A percentile compares a stretch with the other conserved stretches of the same genome.
Evolutionary conservation across 192 early-diverging fungal genomes (phyloP).

Genomic region (Podochytrium sp.): DNA sequence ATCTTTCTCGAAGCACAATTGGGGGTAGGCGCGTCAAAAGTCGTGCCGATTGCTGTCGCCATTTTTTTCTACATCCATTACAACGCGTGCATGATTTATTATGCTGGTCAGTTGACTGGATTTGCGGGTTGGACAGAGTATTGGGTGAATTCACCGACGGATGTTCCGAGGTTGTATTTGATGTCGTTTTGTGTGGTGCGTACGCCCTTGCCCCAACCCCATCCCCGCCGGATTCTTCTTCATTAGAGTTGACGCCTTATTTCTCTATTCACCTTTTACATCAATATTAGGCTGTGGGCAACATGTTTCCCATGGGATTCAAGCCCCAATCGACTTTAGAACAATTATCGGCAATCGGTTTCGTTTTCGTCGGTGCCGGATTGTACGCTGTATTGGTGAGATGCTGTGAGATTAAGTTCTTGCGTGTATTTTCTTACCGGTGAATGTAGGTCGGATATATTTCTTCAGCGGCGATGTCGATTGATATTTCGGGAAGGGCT

Average conservation of each 20-base stretch:
- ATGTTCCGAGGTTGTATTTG: slow-evolving; percentile 21
- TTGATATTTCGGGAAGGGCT: neutral
- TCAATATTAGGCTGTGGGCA: slow-evolving; percentile 28
- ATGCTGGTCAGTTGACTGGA: neutral
- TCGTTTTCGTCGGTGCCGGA: slow-evolving; percentile 1
- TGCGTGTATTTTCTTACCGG: neutral
- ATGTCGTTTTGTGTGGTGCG: neutral
- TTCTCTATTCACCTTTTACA: slow-evolving; percentile 36
- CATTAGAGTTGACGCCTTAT: no score
- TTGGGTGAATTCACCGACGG: slow-evolving; percentile 5
- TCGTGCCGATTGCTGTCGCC: neutral
- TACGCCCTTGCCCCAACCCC: neutral
- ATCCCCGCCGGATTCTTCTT: no score
- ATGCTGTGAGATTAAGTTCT: neutral
- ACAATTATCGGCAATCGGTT: neutral
- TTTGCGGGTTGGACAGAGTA: neutral
- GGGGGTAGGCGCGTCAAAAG: neutral
- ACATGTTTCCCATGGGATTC: slow-evolving; percentile 21
- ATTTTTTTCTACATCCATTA: neutral
- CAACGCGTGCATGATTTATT: slow-evolving; percentile 4
- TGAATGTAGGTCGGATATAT: slow-evolving; percentile 9
- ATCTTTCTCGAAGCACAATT: neutral
- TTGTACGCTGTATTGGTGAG: slow-evolving; percentile 1
- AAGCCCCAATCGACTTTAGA: slow-evolving; percentile 1
- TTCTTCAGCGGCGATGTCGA: slow-evolving; percentile 10